Evolutionary conservation across 768 basidiomycete species (phyloP).

Genomic region (Suillus hirtellus): DNA sequence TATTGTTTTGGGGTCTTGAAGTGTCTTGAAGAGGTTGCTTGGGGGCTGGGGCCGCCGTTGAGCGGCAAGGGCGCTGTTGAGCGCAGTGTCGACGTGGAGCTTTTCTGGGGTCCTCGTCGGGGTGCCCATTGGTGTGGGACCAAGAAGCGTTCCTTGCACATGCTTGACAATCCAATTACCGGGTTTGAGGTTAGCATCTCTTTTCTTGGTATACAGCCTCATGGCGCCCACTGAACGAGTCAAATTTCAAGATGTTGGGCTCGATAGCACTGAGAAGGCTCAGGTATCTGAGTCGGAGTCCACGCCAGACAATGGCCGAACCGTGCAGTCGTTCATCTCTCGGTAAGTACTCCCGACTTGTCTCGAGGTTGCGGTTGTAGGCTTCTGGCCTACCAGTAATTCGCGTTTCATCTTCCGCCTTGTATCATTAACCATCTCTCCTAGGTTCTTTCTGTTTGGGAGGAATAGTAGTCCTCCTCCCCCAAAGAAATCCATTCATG

Average conservation of each 20-base stretch:
- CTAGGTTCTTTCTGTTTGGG: constrained; percentile 9
- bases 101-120: no score
- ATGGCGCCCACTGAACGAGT: background rate
- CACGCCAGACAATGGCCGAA: background rate
- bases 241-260: background rate
- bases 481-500: constrained; percentile 55
- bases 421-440: background rate
- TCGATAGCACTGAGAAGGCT: background rate
- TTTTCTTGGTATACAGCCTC: background rate
- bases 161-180: background rate
- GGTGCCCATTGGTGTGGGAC: no score
- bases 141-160: no score
- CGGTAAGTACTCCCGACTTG: background rate
- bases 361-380: background rate
- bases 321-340: background rate
- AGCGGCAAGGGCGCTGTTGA: no score
- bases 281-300: background rate
- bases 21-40: no score
- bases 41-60: no score
- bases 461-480: constrained; percentile 32
- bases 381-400: background rate
- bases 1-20: no score
- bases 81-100: no score
- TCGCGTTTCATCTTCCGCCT: background rate
- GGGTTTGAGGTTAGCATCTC: background rate